phyloP scores from a whole-genome alignment of 768 basidiomycete species.

The Termitomyces sp. region DNA sequence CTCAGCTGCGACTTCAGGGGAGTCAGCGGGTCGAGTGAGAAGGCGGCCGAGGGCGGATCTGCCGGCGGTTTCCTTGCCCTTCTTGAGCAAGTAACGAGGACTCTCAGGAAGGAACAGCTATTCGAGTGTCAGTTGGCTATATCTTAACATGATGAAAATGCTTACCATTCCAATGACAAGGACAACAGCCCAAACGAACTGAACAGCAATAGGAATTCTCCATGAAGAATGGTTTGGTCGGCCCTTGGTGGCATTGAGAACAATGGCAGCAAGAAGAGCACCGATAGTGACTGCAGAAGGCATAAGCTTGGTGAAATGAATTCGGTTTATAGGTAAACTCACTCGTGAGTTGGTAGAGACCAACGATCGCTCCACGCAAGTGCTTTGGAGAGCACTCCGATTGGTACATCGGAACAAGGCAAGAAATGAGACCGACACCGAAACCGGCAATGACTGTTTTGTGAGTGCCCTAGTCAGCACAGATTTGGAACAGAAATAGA shows the following conservation, averaged over 20 bases:
- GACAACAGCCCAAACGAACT: constrained; percentile 78
- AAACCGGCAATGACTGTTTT: constrained; percentile 70
- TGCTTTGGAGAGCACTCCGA: constrained; percentile 66
- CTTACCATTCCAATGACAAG: constrained; percentile 62
- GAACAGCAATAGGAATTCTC: constrained; percentile 59
- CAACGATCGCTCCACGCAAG: constrained; percentile 72
- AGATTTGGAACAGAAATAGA: background rate
- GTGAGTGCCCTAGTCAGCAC: constrained; percentile 28
- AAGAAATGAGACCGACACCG: constrained; percentile 79
- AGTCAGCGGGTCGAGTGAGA: constrained; percentile 46
- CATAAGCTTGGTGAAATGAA: constrained; percentile 38
- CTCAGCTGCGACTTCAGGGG: constrained; percentile 53
- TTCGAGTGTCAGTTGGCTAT: background rate
- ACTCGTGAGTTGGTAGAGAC: constrained; percentile 31
- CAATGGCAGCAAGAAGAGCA: constrained; percentile 65
- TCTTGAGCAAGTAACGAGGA: constrained; percentile 78
- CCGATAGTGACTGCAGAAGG: constrained; percentile 70
- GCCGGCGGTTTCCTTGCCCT: constrained; percentile 59
- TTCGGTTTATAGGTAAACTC: background rate
- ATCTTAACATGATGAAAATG: background rate
- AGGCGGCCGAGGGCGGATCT: constrained; percentile 62
- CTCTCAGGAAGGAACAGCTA: constrained; percentile 35
- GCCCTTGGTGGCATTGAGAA: constrained; percentile 65
- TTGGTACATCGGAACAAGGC: constrained; percentile 53
- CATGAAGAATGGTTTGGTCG: constrained; percentile 51